Evolutionary conservation across 345 rosid species (phyloP).

Genomic region (Physaria fendleri): DNA sequence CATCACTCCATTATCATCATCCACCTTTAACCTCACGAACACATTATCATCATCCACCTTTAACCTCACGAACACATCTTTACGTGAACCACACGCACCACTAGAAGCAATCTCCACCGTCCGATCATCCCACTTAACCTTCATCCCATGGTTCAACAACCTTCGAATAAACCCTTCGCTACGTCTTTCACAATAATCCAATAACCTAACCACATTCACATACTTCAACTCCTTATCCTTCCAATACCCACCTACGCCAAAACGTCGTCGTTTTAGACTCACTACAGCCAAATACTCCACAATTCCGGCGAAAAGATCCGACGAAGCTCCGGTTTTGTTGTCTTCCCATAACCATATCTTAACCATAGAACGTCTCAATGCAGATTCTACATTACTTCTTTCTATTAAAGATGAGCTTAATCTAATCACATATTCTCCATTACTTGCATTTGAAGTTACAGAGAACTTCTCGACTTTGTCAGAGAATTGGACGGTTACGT

Average conservation of each 20-base stretch:
- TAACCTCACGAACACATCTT: constrained; percentile 11
- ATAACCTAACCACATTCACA: constrained; percentile 24
- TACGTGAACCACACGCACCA: constrained; percentile 31
- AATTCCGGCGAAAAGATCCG: constrained; percentile 41
- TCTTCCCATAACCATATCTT: constrained; percentile 49
- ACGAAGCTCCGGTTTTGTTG: constrained; percentile 36
- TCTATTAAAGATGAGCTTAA: constrained; percentile 33
- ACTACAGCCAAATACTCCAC: constrained; percentile 39
- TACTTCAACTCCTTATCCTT: constrained; percentile 22
- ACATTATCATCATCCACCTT: no score
- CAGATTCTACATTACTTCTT: constrained; percentile 9
- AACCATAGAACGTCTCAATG: constrained; percentile 42
- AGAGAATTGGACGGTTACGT: constrained; percentile 35
- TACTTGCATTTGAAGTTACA: constrained; percentile 17
- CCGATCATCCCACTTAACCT: constrained; percentile 31
- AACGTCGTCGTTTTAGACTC: neutral
- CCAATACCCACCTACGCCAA: neutral
- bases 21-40: no score
- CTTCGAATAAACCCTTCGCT: constrained; percentile 38
- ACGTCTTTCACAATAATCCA: constrained; percentile 34
- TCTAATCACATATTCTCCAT: constrained; percentile 33
- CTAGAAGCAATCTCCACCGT: constrained; percentile 33
- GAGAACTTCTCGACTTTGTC: neutral
- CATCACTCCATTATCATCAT: no score
- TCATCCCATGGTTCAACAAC: constrained; percentile 41